Evolutionary conservation across 371 early-diverging fungal genomes (phyloP), one percentile per base, ranked within the genome.

Genomic region (Phascolomyces articulosus): DNA sequence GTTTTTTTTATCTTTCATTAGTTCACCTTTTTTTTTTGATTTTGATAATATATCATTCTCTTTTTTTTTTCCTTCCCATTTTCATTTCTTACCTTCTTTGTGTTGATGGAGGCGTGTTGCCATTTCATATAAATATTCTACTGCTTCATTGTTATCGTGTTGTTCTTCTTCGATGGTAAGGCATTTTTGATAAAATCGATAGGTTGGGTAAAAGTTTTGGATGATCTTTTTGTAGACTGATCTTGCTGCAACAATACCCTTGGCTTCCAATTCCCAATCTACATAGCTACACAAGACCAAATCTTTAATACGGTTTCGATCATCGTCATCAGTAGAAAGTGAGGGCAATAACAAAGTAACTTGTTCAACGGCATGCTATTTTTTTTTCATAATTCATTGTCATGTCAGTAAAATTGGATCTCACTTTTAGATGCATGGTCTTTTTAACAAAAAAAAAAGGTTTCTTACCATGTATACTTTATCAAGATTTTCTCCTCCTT

Each of bases 171-270:
- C 92, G 41, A 89, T 65, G 47, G 79, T 77, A 41, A 91, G 62
- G 66, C 91, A 90, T 26, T 75, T 72, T 61, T 80, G 74, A 68
- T 83, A 87, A 67, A 91, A 89, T 3, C 69, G 72, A 47, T 74
- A 65, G 4, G 87, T 88, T 3, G 90, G 90, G 60, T 86, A 85
- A 31, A 83, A 81, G 59, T 72, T 80, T 28, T 79, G 76, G 44
- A 84, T 63, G 27, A 93, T 73, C 23, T 77, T 73, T 24, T 73
- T 72, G 66, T 86, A 87, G 4, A 79, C 76, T 2, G 63, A 62
- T 53, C 93, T 77, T 40, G 87, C 79, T 6, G 71, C 72, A 9
- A 76, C 83, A 21, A 89, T 80, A 7, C 87, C 90, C 16, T 73
- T 72, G 0, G 72, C 64, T 23, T 66, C 60, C 23, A 75, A 65